These are phyloP conservation scores for Violaceomyces palustris DNA, from an alignment of 1,284 basidiomycete genomes.

Conservation along the genomic window DNA sequence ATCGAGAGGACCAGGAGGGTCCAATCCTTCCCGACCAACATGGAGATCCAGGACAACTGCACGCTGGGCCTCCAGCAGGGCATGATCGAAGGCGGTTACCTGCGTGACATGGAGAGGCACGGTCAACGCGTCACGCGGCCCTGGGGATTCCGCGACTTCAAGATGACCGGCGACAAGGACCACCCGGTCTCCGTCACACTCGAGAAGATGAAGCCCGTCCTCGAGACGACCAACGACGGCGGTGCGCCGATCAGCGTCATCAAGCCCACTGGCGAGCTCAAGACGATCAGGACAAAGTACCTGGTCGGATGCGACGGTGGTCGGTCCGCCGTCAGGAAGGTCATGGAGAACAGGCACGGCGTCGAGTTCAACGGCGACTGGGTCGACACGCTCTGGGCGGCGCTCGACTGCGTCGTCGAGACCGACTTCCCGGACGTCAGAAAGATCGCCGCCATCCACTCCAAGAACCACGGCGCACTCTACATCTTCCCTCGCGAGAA, in stretches of 20 bases:
- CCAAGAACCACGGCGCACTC: constrained; percentile 46
- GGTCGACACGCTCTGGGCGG: constrained; percentile 50
- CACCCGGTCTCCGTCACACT: constrained; percentile 43
- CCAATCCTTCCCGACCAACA: constrained; percentile 54
- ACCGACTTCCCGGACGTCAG: constrained; percentile 48
- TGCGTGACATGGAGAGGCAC: constrained; percentile 53
- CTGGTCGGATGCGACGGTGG: constrained; percentile 54
- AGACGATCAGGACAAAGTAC: constrained; percentile 53
- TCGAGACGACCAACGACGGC: constrained; percentile 31
- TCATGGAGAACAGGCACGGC: constrained; percentile 40
- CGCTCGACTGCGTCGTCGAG: constrained; percentile 47
- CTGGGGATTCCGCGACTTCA: constrained; percentile 42
- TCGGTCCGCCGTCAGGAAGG: constrained; percentile 46
- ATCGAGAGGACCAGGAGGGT: constrained; percentile 53
- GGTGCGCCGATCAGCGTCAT: constrained; percentile 40
- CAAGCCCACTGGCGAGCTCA: constrained; percentile 41
- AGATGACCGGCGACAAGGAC: constrained; percentile 22
- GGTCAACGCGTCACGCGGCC: constrained; percentile 50
- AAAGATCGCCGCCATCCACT: constrained; percentile 50
- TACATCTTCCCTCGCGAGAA: constrained; percentile 53
- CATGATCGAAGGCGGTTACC: constrained; percentile 53
- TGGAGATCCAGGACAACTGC: constrained; percentile 55
- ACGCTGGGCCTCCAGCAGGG: constrained; percentile 55
- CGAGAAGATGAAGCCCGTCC: constrained; percentile 44
- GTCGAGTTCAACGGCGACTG: constrained; percentile 44